These are phyloP conservation scores for Schoenoplectus tabernaemontani DNA, from an alignment of 202 grass and related monocot genomes.

Conservation along the genomic window DNA sequence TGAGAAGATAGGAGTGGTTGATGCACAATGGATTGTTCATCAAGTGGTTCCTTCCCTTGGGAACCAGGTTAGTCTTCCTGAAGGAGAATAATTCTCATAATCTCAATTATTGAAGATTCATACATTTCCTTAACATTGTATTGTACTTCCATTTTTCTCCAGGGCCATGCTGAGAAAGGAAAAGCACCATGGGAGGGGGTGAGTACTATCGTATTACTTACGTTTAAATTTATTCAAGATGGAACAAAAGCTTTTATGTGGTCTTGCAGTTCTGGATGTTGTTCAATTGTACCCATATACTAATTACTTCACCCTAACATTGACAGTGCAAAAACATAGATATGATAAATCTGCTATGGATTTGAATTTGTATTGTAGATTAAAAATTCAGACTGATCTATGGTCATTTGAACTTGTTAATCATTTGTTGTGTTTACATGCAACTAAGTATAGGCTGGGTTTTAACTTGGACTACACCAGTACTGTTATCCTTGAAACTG, in stretches of 20 bases:
- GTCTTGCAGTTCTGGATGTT: neutral
- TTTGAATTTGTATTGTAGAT: neutral
- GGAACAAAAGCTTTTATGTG: neutral
- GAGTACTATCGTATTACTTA: slow-evolving; percentile 15
- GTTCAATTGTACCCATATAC: neutral
- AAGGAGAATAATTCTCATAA: neutral
- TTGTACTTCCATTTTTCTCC: slow-evolving; percentile 7
- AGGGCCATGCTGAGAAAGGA: slow-evolving; percentile 65
- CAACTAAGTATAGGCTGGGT: neutral
- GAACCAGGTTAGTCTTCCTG: slow-evolving; percentile 49
- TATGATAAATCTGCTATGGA: neutral
- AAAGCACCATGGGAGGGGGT: slow-evolving; percentile 87
- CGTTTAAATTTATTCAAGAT: neutral
- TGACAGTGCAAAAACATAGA: neutral
- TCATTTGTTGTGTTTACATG: neutral
- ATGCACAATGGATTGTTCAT: slow-evolving; percentile 96
- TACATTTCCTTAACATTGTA: neutral
- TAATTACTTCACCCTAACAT: neutral
- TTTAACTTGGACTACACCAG: neutral
- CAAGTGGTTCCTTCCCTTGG: slow-evolving; percentile 83
- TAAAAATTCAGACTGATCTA: neutral
- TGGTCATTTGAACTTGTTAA: neutral
- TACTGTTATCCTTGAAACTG: neutral
- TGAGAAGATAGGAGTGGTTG: slow-evolving; percentile 92
- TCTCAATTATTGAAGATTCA: neutral